Evolutionary conservation across 805 yeast genomes (phyloP).

Genomic region (Sugiyamaella marilandica): DNA sequence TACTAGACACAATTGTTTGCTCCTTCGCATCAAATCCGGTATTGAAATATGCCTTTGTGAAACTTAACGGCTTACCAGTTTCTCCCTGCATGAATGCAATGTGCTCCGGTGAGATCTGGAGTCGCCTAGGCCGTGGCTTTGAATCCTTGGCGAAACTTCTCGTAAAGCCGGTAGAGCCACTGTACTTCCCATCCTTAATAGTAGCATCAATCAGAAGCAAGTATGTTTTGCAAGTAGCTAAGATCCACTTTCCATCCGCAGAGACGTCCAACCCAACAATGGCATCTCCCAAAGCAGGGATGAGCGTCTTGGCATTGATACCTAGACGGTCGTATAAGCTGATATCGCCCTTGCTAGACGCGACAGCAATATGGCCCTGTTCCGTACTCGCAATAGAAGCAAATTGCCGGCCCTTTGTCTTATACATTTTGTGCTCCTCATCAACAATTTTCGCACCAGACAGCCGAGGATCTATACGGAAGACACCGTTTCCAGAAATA

Average conservation of each 20-base stretch:
- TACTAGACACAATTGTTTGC: conserved; percentile 66
- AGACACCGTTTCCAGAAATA: conserved; percentile 57
- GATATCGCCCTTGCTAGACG: conserved; percentile 69
- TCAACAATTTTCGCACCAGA: conserved; percentile 55
- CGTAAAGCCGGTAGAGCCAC: conserved; percentile 58
- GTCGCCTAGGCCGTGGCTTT: conserved; percentile 64
- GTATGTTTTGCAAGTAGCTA: conserved; percentile 74
- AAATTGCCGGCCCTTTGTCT: conserved; percentile 48
- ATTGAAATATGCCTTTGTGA: conserved; percentile 75
- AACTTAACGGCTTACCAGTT: conserved; percentile 46
- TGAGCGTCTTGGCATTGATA: conserved; percentile 64
- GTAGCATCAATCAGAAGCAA: conserved; percentile 63
- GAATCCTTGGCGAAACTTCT: conserved; percentile 58
- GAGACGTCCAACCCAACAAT: conserved; percentile 65
- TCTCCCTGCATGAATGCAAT: conserved; percentile 54
- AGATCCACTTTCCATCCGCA: conserved; percentile 73
- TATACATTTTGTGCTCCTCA: conserved; percentile 49
- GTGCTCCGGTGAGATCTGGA: conserved; percentile 69
- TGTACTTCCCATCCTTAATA: conserved; percentile 57
- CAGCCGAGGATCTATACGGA: conserved; percentile 77
- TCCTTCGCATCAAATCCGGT: conserved; percentile 61
- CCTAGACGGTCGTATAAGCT: conserved; percentile 71
- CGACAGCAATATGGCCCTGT: conserved; percentile 69
- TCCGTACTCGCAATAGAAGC: conserved; percentile 66
- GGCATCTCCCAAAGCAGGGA: conserved; percentile 81